Base-by-base conservation (phyloP, 345 rosid genomes). In the Cardamine resedifolia region DNA sequence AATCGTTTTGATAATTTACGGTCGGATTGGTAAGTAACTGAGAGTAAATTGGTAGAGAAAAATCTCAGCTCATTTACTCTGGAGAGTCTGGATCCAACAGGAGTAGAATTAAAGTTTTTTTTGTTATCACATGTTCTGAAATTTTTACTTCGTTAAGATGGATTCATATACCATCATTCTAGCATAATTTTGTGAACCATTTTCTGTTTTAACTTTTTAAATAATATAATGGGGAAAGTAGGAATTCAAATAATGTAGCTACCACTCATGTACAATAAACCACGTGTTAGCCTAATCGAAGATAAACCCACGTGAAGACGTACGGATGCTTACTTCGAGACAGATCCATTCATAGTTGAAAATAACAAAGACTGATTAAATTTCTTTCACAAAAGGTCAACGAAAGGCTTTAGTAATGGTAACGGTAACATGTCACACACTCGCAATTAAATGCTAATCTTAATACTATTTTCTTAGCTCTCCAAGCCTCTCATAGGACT, bases 271-370 rank as follows among this genome's bases (percentile, higher is more conserved):
- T 24, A 27, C n/a, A 59, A 59, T 36, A 39, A 31, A 21, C 48
- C 68, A 59, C 62, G 73, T 74, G 48, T 67, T 7, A 49, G 30
- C 1, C 2, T 20, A 24, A 3, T 39, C 18, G 33, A 36, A 73
- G 61, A 58, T 66, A 67, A 49, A 47, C n/a, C 27, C 62, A 67
- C 49, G 74, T 60, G 62, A 27, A 44, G 20, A 49, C 28, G 68
- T 74, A 49, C 47, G 67, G 26, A 59, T 51, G 28, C 68, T 38
- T 12, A 60, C 52, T 59, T 58, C 78, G 53, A 66, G 72, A 58
- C 77, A 65, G 72, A 65, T 73, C 60, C 59, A 58, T 19, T 20
- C 36, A 34, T 27, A 65, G 15, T 57, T 65, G 41, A 12, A 73
- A 65, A 16, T 48, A 14, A 38, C 8, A 38, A 0, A 58, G 43